Percentiles rank a stretch among this genome's conserved stretches.
Evolutionary conservation across 2,329 filamentous ascomycete genomes (phyloP).

Genomic region (Scedosporium aurantiacum): DNA sequence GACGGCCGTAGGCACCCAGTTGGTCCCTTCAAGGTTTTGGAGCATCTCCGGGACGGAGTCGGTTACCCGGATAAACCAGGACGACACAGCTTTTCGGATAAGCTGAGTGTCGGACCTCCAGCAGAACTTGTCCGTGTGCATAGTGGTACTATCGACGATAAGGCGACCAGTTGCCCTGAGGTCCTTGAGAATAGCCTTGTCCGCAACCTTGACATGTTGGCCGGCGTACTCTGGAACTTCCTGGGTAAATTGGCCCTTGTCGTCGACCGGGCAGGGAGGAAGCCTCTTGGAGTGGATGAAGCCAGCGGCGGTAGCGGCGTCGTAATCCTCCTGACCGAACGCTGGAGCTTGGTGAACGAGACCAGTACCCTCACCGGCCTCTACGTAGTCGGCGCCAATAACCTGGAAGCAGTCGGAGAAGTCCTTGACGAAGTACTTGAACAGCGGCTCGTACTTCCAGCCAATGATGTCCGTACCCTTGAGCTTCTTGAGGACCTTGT

Average conservation of each 20-base stretch:
- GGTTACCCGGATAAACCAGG: conserved; percentile 17
- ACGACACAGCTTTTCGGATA: conserved; percentile 17
- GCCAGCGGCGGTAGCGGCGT: conserved; percentile 51
- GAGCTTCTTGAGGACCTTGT: conserved; percentile 54
- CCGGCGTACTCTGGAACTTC: conserved; percentile 16
- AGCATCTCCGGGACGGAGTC: conserved; percentile 15
- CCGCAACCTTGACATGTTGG: conserved; percentile 16
- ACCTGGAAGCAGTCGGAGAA: conserved; percentile 63
- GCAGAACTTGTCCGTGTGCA: conserved; percentile 16
- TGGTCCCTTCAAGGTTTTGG: conserved; percentile 14
- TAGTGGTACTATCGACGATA: conserved; percentile 14
- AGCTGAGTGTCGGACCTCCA: conserved; percentile 17
- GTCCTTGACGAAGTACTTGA: conserved; percentile 59
- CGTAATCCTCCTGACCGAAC: conserved; percentile 70
- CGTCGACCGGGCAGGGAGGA: conserved; percentile 62
- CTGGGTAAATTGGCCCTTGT: conserved; percentile 22
- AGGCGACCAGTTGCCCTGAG: conserved; percentile 14
- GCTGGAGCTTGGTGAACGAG: conserved; percentile 66
- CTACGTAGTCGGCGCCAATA: conserved; percentile 59
- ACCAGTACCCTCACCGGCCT: conserved; percentile 61
- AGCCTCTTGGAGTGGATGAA: conserved; percentile 51
- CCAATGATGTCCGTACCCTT: conserved; percentile 59
- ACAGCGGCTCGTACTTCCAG: conserved; percentile 62
- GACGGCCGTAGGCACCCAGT: conserved; percentile 15
- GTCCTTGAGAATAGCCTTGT: conserved; percentile 17